These are phyloP conservation scores for Phytophthora niederhauseri DNA, from an alignment of 352 stramenopile genomes.

Conservation along the genomic window DNA sequence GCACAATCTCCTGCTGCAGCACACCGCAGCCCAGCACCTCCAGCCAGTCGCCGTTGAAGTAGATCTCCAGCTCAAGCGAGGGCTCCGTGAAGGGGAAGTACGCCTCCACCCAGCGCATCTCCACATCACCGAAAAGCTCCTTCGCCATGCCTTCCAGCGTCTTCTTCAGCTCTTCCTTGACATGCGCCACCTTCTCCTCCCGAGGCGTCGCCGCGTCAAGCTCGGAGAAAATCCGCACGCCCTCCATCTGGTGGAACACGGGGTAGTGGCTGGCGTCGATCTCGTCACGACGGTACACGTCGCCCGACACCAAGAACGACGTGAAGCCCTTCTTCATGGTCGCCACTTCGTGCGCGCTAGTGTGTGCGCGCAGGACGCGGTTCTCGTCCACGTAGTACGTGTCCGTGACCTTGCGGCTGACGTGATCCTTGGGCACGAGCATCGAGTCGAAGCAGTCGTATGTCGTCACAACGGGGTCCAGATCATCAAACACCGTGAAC, in stretches of 20 bases:
- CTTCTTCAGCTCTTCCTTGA: conserved; percentile 96
- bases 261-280: conserved; percentile 99
- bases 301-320: conserved; percentile 94
- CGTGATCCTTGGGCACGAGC: conserved; percentile 91
- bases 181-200: conserved; percentile 75
- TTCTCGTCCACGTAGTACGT: conserved; percentile 91
- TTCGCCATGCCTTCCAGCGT: conserved; percentile 95
- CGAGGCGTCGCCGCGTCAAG: conserved; percentile 56
- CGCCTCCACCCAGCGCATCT: conserved; percentile 98
- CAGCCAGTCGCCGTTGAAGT: conserved; percentile 98
- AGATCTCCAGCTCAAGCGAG: conserved; percentile 99
- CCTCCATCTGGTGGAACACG: conserved; percentile 99
- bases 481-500: conserved; percentile 86
- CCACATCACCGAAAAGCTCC: conserved; percentile 91
- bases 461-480: conserved; percentile 87
- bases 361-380: conserved; percentile 90
- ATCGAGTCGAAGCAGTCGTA: conserved; percentile 93
- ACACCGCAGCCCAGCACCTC: conserved; percentile 99
- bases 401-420: conserved; percentile 86
- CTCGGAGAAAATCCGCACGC: conserved; percentile 95
- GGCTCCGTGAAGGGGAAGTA: conserved; percentile 99
- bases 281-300: conserved; percentile 98
- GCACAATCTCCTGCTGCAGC: conserved; percentile 95
- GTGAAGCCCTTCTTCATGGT: conserved; percentile 89
- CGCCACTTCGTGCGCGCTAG: conserved; percentile 94